Evolutionary conservation across 805 yeast species (phyloP), one percentile per base, ranked within the genome.

Genomic region (Ogataea degrootiae): DNA sequence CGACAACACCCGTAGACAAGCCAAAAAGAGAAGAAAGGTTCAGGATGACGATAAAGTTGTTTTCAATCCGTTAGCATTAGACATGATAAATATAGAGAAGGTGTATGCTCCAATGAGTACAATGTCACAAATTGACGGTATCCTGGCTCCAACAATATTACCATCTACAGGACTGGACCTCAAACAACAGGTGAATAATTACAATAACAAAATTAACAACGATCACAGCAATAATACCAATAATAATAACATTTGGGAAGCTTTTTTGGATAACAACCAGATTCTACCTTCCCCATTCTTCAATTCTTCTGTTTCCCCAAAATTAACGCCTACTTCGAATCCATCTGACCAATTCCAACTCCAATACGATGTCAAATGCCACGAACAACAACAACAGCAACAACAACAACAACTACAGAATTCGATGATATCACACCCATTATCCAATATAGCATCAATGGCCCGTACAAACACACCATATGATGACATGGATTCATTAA

Each of bases 11-110:
- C 31, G 12, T 26, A 26, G 38, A 34, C 8, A 38, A 23, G 34
- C 12, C 31, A 31, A 36, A 19, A 26, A 17, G 33, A 31, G 15
- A 43, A 34, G 34, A 43, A 37, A 19, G 37, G 14, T 11, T 34
- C 23, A 40, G 38, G 39, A 34, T 39, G 33, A 38, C 26, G 41
- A 47, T 33, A 53, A 56, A 37, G 54, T 61, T 34, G 56, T 62
- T 4, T 63, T 63, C 51, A 63, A 63, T 46, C 68, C 68, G 15
- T 41, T 63, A 26, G 57, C 66, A 0, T 46, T 61, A 41, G 53
- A 53, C 37, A 23, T 41, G 29, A 42, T 42, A 21, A 34, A 39
- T 39, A 5, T 43, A 29, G 40, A 38, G 19, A 19, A 34, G 31
- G 31, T 26, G 12, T 26, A 8, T 26, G 6, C 31, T 9, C 36